Conservation (phyloP, 2,329 filamentous ascomycete species). For the Calonectria pseudoreteaudii region DNA sequence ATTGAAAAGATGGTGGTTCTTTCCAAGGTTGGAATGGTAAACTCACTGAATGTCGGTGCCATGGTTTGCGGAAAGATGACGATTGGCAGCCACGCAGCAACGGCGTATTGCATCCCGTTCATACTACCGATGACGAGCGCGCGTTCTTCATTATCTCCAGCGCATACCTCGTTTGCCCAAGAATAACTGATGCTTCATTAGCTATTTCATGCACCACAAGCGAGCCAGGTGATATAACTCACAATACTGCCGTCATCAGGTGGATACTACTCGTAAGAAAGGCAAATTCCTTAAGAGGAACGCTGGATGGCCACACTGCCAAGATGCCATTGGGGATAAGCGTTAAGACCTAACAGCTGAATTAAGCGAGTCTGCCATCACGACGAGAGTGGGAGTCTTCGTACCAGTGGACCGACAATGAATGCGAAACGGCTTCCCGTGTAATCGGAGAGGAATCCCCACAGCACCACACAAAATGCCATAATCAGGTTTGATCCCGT, state of each 20-base stretch:
- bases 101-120: conserved; percentile 1
- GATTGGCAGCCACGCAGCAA: neutral
- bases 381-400: neutral
- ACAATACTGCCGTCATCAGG: neutral
- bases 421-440: neutral
- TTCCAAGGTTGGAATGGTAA: no score
- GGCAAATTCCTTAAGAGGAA: neutral
- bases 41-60: neutral
- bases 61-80: neutral
- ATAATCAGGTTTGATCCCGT: neutral
- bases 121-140: neutral
- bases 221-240: neutral
- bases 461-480: neutral
- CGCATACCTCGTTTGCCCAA: neutral
- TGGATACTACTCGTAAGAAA: neutral
- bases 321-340: neutral
- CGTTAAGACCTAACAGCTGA: neutral
- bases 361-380: neutral
- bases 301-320: neutral
- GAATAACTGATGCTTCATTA: neutral
- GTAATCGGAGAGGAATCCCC: neutral
- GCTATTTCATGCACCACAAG: neutral
- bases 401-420: neutral
- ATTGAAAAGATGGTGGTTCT: no score
- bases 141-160: neutral